phyloP scores from a whole-genome alignment of 1,139 yeast genomes.

The Scheffersomyces segobiensis region DNA sequence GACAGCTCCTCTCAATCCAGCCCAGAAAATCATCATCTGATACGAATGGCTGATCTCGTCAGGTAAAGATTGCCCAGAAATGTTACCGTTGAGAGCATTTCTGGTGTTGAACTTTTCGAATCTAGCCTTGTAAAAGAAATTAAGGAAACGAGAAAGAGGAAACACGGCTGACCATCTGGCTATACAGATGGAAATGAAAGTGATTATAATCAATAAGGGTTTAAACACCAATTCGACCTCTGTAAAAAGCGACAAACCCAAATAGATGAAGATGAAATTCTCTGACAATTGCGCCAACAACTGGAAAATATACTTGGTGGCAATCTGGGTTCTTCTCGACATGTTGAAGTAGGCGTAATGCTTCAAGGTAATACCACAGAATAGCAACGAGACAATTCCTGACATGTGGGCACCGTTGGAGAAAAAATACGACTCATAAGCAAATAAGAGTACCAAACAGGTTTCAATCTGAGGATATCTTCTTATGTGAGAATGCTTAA shows the following conservation, averaged over 20 bases:
- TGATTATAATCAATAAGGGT: constrained; percentile 86
- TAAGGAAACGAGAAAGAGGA: constrained; percentile 83
- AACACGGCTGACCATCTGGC: constrained; percentile 98
- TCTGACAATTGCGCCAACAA: constrained; percentile 92
- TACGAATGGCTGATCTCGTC: constrained; percentile 95
- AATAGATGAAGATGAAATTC: constrained; percentile 92
- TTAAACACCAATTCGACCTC: constrained; percentile 94
- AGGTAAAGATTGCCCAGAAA: constrained; percentile 48
- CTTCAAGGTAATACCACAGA: constrained; percentile 94
- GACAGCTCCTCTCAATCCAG: constrained; percentile 97
- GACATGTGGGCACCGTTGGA: constrained; percentile 99
- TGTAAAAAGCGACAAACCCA: constrained; percentile 92
- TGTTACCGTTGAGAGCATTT: constrained; percentile 39
- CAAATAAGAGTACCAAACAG: constrained; percentile 84
- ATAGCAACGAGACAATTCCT: constrained; percentile 91
- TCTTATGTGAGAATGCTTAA: constrained; percentile 91
- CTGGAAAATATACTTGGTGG: constrained; percentile 93
- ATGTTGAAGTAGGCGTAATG: constrained; percentile 97
- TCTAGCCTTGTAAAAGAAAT: constrained; percentile 71
- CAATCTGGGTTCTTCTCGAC: constrained; percentile 96
- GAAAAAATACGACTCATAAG: constrained; percentile 95
- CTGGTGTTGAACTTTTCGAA: constrained; percentile 37
- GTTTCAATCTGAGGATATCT: constrained; percentile 96
- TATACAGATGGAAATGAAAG: constrained; percentile 86
- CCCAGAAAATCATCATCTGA: constrained; percentile 99